A percentile compares a stretch with the other conserved stretches of the same genome.
These are phyloP conservation scores for Ceratonia siliqua DNA, from an alignment of 306 rosid species.

Conservation along the genomic window DNA sequence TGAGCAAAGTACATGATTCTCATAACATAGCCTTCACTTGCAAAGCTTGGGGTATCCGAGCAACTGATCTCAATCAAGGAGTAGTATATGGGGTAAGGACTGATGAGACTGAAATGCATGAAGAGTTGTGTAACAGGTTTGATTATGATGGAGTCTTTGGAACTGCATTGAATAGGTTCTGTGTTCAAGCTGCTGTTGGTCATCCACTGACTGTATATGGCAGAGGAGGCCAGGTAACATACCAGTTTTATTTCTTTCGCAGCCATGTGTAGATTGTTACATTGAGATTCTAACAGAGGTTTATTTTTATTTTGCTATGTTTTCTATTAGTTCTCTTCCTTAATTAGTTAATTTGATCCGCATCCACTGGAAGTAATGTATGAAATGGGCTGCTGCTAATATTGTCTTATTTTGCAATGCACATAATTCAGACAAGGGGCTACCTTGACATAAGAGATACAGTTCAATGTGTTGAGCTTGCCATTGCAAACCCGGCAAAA, in stretches of 20 bases:
- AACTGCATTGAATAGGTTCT: constrained; percentile 93
- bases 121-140: constrained; percentile 74
- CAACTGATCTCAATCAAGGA: constrained; percentile 96
- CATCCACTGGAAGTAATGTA: too few relatives aligned
- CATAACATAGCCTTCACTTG: constrained; percentile 97
- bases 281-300: too few relatives aligned
- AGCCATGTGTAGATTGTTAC: too few relatives aligned
- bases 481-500: constrained; percentile 85
- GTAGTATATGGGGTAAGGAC: constrained; percentile 92
- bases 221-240: constrained; percentile 97
- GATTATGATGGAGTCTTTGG: constrained; percentile 97
- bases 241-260: too few relatives aligned
- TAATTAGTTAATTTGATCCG: too few relatives aligned
- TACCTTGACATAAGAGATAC: constrained; percentile 97
- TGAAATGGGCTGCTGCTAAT: not conserved
- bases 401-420: too few relatives aligned
- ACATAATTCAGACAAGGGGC: constrained; percentile 72
- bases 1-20: constrained; percentile 96
- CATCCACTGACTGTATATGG: constrained; percentile 98
- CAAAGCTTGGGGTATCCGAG: constrained; percentile 99
- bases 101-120: constrained; percentile 86
- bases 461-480: constrained; percentile 95
- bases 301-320: too few relatives aligned
- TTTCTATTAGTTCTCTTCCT: too few relatives aligned
- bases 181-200: constrained; percentile 95